These are phyloP conservation scores for Spathaspora gorwiae DNA, from an alignment of 805 yeast genomes.

Conservation along the genomic window DNA sequence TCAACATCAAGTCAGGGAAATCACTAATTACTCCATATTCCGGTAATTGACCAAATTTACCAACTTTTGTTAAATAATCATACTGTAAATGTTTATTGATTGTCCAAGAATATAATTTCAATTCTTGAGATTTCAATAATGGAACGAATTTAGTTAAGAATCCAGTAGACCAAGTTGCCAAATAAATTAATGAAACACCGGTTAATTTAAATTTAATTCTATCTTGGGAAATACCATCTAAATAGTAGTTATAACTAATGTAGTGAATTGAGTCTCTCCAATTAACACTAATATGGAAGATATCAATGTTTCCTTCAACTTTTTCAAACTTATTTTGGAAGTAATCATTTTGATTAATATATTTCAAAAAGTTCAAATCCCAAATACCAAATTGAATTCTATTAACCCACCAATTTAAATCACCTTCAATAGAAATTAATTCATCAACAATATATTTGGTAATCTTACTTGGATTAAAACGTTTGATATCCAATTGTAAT, in stretches of 20 bases:
- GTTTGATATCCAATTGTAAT: slow-evolving; percentile 38
- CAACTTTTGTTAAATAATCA: slow-evolving; percentile 26
- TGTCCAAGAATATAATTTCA: slow-evolving; percentile 38
- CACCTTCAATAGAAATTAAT: slow-evolving; percentile 21
- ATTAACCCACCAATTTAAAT: slow-evolving; percentile 35
- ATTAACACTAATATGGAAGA: slow-evolving; percentile 30
- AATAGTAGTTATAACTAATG: slow-evolving; percentile 31
- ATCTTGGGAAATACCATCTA: slow-evolving; percentile 16
- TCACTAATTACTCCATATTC: slow-evolving; percentile 38
- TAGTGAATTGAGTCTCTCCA: slow-evolving; percentile 31
- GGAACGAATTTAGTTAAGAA: slow-evolving; percentile 36
- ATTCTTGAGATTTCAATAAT: slow-evolving; percentile 23
- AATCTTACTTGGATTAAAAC: slow-evolving; percentile 32
- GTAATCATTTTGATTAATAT: slow-evolving; percentile 34
- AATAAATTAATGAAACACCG: slow-evolving; percentile 34
- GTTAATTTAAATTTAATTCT: slow-evolving; percentile 25
- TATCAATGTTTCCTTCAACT: slow-evolving; percentile 19
- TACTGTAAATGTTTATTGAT: slow-evolving; percentile 32
- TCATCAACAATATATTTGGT: slow-evolving; percentile 26
- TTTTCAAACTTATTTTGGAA: slow-evolving; percentile 22
- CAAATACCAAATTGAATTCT: slow-evolving; percentile 38
- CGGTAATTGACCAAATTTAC: slow-evolving; percentile 16
- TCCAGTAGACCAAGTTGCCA: slow-evolving; percentile 33
- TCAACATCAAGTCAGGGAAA: slow-evolving; percentile 30
- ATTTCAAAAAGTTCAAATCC: slow-evolving; percentile 35